Base-by-base conservation (phyloP, 148 eudicot genomes). In the Nyssa sinensis region DNA sequence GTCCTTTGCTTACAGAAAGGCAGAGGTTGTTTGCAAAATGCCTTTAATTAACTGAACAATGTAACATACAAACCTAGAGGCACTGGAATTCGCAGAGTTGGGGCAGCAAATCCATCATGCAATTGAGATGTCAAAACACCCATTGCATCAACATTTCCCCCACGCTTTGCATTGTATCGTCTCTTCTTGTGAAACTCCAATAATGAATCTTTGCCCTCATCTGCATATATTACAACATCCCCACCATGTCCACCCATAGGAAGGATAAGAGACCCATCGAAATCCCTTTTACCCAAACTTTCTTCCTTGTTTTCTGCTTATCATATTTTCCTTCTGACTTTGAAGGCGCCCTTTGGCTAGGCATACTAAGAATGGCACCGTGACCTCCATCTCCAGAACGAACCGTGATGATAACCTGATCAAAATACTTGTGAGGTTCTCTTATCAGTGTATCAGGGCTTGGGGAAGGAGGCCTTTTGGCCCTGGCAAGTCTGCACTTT, bases 341-440 rank as follows among this genome's bases (percentile, higher is more conserved):
- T 23, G 92, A 79, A 73, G 87, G 64, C 31, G 83, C 67, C 79
- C 77, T 90, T 70, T 79, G 83, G 70, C 59, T 85, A 6, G 93
- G 90, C 82, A 90, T 77, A 63, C 79, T 84, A 35, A 95, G 90
- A 62, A 90, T 62, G 23, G 98, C 74, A 41, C 98, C 98, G 82
- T 95, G 98, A 53, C 98, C 98, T 74, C 98, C 97, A 81, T 95
- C 98, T 61, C 98, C 98, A 62, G 97, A 83, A 33, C 97, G 97
- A 66, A 95, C 98, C 11, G 92, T 90, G 49, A 95, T 85, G 60
- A 83, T 77, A 27, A 82, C 98, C 65, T 95, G 92, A 77, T 95
- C 98, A 72, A 95, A 95, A 84, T 95, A 95, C 69, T 95, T 95
- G 77, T 95, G 98, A 24, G 91, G 90, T 83, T 95, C 98, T 72